phyloP scores from a whole-genome alignment of 345 rosid species.

The Hibiscus tridactylites region DNA sequence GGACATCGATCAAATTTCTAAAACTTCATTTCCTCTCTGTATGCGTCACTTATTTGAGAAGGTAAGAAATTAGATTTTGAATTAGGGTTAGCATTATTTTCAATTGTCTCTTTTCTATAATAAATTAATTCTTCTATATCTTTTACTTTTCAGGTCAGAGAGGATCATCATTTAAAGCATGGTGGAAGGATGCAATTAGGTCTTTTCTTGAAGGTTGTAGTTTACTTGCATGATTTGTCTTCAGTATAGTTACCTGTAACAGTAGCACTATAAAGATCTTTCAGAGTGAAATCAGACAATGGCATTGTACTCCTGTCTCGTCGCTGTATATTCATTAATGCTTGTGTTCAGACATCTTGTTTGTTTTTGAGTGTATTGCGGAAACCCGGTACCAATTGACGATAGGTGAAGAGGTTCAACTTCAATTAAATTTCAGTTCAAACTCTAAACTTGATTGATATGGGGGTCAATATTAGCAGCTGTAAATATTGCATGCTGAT shows the following conservation, averaged over 20 bases:
- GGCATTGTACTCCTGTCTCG: neutral
- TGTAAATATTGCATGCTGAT: constrained; percentile 1
- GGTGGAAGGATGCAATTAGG: constrained; percentile 98
- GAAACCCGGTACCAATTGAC: neutral
- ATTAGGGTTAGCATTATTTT: constrained; percentile 1
- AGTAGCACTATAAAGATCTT: constrained; percentile 1
- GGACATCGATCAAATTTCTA: constrained; percentile 69
- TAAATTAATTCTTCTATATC: constrained; percentile 3
- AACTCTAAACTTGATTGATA: neutral
- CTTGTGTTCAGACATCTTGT: neutral
- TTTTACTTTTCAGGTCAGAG: constrained; percentile 46
- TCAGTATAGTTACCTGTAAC: neutral
- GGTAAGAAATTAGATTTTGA: constrained; percentile 30
- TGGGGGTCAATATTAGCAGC: neutral
- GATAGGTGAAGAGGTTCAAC: neutral
- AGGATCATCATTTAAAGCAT: constrained; percentile 93
- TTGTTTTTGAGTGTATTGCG: neutral
- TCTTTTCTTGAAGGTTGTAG: constrained; percentile 73
- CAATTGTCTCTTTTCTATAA: neutral
- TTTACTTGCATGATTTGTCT: constrained; percentile 6
- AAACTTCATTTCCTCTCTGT: constrained; percentile 85
- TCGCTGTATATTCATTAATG: neutral
- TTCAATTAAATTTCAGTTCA: neutral
- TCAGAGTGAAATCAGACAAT: neutral
- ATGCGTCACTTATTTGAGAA: constrained; percentile 87